Evolutionary conservation across 2,329 filamentous ascomycete species (phyloP).

Genomic region (Moelleriella libera): DNA sequence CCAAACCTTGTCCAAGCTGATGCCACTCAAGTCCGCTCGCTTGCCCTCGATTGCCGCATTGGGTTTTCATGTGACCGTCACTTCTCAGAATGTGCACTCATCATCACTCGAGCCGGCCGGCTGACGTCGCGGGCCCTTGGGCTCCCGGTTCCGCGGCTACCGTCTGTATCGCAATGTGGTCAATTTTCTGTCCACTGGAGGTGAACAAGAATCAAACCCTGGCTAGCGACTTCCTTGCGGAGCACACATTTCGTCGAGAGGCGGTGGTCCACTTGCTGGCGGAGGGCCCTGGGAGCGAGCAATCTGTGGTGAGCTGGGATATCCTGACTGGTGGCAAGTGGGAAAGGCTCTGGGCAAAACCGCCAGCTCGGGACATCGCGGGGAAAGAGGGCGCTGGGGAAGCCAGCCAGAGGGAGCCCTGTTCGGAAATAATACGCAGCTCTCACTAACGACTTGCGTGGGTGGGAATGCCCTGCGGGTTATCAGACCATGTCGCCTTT

Average conservation of each 20-base stretch:
- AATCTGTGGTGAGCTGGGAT: not conserved
- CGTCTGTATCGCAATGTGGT: not conserved
- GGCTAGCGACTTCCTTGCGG: not conserved
- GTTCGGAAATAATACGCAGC: not conserved
- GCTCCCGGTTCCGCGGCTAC: not conserved
- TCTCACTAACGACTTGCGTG: not conserved
- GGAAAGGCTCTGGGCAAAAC: not conserved
- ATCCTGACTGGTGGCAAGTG: not conserved
- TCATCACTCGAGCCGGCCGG: not conserved
- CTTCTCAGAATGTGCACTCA: not conserved
- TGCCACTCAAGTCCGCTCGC: too few relatives aligned
- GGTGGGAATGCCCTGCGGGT: not conserved
- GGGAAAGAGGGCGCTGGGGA: not conserved
- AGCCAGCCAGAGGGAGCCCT: not conserved
- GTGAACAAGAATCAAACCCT: not conserved
- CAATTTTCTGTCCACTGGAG: not conserved
- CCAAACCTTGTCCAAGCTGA: not conserved
- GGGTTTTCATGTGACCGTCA: too few relatives aligned
- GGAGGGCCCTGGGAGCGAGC: not conserved
- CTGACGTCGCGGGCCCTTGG: not conserved
- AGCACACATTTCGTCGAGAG: not conserved
- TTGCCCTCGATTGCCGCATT: not conserved
- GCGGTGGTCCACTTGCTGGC: not conserved
- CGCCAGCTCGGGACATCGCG: not conserved
- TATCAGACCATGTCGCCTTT: not conserved